These are phyloP conservation scores for Dorcoceras hygrometricum DNA, from an alignment of 257 asterid genomes.

Conservation along the genomic window DNA sequence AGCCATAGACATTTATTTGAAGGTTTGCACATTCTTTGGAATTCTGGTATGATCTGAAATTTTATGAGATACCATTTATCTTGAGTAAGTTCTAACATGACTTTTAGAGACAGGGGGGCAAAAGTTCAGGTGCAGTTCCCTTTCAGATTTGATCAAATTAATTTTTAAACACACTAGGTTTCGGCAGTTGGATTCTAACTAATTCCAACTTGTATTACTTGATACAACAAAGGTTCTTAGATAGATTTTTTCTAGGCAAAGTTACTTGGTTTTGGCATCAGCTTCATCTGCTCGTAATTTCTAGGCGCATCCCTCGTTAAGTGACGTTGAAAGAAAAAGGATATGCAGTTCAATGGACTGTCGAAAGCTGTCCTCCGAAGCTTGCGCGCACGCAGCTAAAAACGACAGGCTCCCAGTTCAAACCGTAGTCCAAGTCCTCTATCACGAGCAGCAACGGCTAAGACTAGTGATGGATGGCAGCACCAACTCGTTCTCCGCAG, in stretches of 20 bases:
- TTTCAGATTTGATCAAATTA: too few relatives aligned
- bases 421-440: constrained; percentile 82
- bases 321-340: constrained; percentile 75
- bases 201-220: too few relatives aligned
- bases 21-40: constrained; percentile 37
- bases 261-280: not conserved
- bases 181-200: too few relatives aligned
- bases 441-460: constrained; percentile 83
- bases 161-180: too few relatives aligned
- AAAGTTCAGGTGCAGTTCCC: not conserved
- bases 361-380: constrained; percentile 81
- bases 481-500: constrained; percentile 31
- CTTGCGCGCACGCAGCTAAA: constrained; percentile 88
- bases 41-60: not conserved
- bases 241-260: not conserved
- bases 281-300: not conserved
- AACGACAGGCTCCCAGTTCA: constrained; percentile 83
- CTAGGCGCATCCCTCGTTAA: constrained; percentile 79
- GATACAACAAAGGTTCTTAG: too few relatives aligned
- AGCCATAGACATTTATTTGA: constrained; percentile 80
- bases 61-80: not conserved
- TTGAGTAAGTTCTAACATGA: not conserved
- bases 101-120: not conserved
- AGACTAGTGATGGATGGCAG: constrained; percentile 54
- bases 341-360: constrained; percentile 85